Conservation (phyloP, 1,284 basidiomycete species). For the Cryptococcus depauperatus region DNA sequence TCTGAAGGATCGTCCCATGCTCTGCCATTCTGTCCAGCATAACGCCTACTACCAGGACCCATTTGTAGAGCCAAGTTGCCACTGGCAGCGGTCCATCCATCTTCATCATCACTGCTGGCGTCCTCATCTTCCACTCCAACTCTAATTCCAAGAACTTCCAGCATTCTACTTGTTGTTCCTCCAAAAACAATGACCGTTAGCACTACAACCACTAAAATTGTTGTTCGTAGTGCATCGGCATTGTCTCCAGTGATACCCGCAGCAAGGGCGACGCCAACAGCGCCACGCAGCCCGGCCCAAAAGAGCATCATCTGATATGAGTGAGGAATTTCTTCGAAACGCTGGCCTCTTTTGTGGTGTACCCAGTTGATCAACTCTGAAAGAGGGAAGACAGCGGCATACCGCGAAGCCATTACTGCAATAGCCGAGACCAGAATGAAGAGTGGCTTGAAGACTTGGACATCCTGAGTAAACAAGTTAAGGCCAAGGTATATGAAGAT, state of each 20-base stretch:
- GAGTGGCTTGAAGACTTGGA: slow-evolving; percentile 87
- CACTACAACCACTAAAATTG: slow-evolving; percentile 91
- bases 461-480: slow-evolving; percentile 82
- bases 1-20: slow-evolving; percentile 33
- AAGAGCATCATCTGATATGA: slow-evolving; percentile 98
- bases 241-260: slow-evolving; percentile 90
- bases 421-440: slow-evolving; percentile 87
- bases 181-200: slow-evolving; percentile 92
- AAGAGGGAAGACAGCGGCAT: slow-evolving; percentile 94
- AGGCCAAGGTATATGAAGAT: slow-evolving; percentile 99
- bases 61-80: slow-evolving; percentile 30
- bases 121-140: slow-evolving; percentile 93
- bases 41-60: slow-evolving; percentile 36
- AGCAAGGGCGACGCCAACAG: slow-evolving; percentile 92
- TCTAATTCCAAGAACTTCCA: slow-evolving; percentile 91
- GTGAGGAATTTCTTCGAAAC: slow-evolving; percentile 80
- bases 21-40: slow-evolving; percentile 37
- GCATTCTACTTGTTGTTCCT: slow-evolving; percentile 92
- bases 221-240: slow-evolving; percentile 81
- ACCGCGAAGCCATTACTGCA: slow-evolving; percentile 88
- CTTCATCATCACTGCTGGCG: slow-evolving; percentile 70
- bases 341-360: slow-evolving; percentile 76
- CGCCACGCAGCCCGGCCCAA: slow-evolving; percentile 94
- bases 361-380: slow-evolving; percentile 85
- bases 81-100: slow-evolving; percentile 43